A percentile compares a stretch with the other conserved stretches of the same genome.
Evolutionary conservation across 2,329 filamentous ascomycete genomes (phyloP).

Genomic region (Tolypocladium capitatum): DNA sequence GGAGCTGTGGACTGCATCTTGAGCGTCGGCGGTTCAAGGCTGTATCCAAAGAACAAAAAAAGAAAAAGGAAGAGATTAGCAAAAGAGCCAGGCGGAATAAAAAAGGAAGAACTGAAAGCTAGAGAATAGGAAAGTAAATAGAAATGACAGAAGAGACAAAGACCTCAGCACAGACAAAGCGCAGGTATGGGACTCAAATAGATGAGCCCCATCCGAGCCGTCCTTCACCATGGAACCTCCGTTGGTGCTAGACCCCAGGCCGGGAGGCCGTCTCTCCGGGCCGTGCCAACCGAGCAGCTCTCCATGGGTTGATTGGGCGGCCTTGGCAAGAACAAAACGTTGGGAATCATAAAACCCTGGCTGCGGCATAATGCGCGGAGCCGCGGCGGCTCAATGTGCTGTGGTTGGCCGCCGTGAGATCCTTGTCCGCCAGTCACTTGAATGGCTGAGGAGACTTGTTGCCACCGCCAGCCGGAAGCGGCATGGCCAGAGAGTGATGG

Average conservation of each 20-base stretch:
- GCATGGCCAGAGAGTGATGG: too few species aligned
- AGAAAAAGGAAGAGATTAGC: too few species aligned
- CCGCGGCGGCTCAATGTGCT: neutral
- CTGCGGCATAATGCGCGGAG: neutral
- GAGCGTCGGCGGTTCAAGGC: neutral
- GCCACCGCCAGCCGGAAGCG: neutral
- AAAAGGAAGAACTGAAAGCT: neutral
- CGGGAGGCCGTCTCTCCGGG: neutral
- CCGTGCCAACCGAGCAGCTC: neutral
- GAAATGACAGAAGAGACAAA: neutral
- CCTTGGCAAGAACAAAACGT: too few species aligned
- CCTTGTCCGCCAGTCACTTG: neutral
- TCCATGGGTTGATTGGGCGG: neutral
- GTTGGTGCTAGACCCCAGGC: neutral
- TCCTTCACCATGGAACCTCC: neutral
- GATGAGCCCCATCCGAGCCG: neutral
- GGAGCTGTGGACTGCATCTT: slow-evolving; percentile 7
- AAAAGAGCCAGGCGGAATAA: neutral
- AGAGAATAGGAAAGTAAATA: neutral
- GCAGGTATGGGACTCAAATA: neutral
- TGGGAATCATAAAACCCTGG: neutral
- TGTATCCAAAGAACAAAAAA: neutral
- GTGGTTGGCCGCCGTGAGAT: neutral
- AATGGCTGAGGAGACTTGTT: neutral
- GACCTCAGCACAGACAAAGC: neutral